Base-by-base conservation (phyloP, 2,329 filamentous ascomycete species). In the Cytospora piceae region DNA sequence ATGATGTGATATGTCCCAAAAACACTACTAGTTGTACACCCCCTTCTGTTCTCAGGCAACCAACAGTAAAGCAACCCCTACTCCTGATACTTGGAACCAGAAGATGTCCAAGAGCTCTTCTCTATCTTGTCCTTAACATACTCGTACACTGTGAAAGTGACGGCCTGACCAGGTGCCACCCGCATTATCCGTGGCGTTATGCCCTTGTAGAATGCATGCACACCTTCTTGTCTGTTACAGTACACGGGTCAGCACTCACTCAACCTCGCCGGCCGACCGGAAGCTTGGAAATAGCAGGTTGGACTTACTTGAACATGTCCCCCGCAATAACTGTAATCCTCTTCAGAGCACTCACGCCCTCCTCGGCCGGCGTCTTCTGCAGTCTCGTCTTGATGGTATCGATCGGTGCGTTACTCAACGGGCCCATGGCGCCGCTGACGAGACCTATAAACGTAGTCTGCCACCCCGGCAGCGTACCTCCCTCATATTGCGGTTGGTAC, bases 341-440 rank as follows among this genome's bases (percentile, higher is more conserved):
- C 66, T 86, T 85, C 71, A 96, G 78, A 15, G 95, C 94, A 56
- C 88, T 91, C 74, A 94, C 90, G 20, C 94, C 94, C 6, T 88
- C 85, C 78, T 91, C 85, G 4, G 91, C 93, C 0, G 93, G 92
- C 60, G 89, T 95, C 80, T 93, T 95, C 78, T 99, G 95, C 76
- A 99, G 81, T 59, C 95, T 84, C 52, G 95, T 99, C 88, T 99
- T 99, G 83, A 99, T 98, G 49, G 95, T 99, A 75, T 99, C 95
- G 76, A 99, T 98, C 27, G 95, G 95, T 32, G 96, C 95, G 76
- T 99, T 99, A 72, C 91, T 95, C 74, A 99, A 86, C 6, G 95
- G 95, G 1, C 95, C 95, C 87, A 99, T 96, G 68, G 95, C 95
- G 71, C 95, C 95, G 62, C 88, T 92, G 31, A 99, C 89, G 63